Percentiles rank a stretch among this genome's conserved stretches.
Evolutionary conservation across 129 eudicot species (phyloP).

Genomic region (Flaveria trinervia): DNA sequence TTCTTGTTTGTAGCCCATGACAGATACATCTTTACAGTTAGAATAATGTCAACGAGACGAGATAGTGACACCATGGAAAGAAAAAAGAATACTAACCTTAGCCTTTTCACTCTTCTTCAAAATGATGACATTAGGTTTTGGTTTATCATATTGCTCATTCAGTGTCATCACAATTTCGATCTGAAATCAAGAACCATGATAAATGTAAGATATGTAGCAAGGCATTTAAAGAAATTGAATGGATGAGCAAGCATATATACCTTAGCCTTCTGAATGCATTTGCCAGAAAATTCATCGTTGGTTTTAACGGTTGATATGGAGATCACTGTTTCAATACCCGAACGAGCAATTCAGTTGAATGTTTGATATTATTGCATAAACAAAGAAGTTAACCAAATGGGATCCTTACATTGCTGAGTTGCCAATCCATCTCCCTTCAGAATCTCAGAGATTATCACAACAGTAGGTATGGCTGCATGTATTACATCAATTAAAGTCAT

Average conservation of each 20-base stretch:
- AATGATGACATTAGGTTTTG: conserved; percentile 18
- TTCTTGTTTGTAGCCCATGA: conserved; percentile 23
- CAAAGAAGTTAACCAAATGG: neutral
- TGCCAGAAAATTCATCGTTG: conserved; percentile 28
- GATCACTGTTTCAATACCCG: conserved; percentile 25
- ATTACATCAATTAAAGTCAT: neutral
- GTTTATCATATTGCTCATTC: conserved; percentile 22
- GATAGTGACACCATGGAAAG: neutral
- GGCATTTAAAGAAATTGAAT: neutral
- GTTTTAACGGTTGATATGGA: conserved; percentile 29
- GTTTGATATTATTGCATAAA: neutral
- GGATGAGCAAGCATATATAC: conserved; percentile 13
- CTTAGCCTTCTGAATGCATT: conserved; percentile 28
- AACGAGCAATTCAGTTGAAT: conserved; percentile 2
- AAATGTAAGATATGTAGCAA: conserved; percentile 7
- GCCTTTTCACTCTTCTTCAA: conserved; percentile 18
- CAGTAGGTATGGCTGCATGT: conserved; percentile 39
- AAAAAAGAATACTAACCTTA: conserved; percentile 18
- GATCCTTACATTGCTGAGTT: conserved; percentile 35
- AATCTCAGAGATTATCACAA: conserved; percentile 33
- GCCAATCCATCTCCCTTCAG: conserved; percentile 36
- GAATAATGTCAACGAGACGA: neutral
- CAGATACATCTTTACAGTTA: neutral
- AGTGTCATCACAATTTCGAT: conserved; percentile 31
- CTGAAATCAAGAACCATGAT: conserved; percentile 17